A percentile compares a stretch with the other conserved stretches of the same genome.
These are phyloP conservation scores for Gomphus bonarii DNA, from an alignment of 1,284 basidiomycete species.

Conservation along the genomic window DNA sequence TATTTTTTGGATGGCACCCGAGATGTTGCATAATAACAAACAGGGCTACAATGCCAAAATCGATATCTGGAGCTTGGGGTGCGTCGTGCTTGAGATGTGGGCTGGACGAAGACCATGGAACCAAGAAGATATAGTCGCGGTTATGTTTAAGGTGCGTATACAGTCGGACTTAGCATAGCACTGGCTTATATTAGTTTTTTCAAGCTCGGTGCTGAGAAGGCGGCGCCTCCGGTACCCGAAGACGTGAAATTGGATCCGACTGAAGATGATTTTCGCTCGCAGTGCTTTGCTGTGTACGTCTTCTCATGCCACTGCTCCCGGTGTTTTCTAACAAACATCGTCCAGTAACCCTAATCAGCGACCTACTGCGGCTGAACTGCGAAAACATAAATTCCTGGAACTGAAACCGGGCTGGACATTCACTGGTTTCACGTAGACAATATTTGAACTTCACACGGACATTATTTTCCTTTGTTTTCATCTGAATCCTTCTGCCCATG, in stretches of 20 bases:
- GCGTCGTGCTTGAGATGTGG: slow-evolving; percentile 98
- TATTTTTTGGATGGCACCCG: slow-evolving; percentile 99
- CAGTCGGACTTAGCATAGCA: neutral
- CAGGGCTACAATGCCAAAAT: slow-evolving; percentile 91
- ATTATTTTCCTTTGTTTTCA: neutral
- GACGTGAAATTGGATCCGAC: slow-evolving; percentile 67
- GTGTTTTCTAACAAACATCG: slow-evolving; percentile 11
- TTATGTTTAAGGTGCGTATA: slow-evolving; percentile 82
- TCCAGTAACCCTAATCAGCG: slow-evolving; percentile 76
- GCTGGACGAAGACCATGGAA: slow-evolving; percentile 91
- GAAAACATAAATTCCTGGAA: slow-evolving; percentile 77
- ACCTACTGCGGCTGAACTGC: slow-evolving; percentile 75
- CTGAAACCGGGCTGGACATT: slow-evolving; percentile 74
- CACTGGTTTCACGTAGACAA: slow-evolving; percentile 37
- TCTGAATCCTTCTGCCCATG: neutral
- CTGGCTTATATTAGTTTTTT: slow-evolving; percentile 2
- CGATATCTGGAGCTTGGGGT: slow-evolving; percentile 98
- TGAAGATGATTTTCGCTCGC: slow-evolving; percentile 80
- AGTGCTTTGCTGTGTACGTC: slow-evolving; percentile 83
- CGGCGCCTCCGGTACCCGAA: slow-evolving; percentile 82
- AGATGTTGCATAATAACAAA: slow-evolving; percentile 80
- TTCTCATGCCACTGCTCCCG: slow-evolving; percentile 3
- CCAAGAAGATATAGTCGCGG: slow-evolving; percentile 80
- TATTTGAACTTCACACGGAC: neutral
- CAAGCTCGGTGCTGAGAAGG: slow-evolving; percentile 73